These are phyloP conservation scores for Boletus vinaceobasis DNA, from an alignment of 768 basidiomycete species.

Conservation along the genomic window DNA sequence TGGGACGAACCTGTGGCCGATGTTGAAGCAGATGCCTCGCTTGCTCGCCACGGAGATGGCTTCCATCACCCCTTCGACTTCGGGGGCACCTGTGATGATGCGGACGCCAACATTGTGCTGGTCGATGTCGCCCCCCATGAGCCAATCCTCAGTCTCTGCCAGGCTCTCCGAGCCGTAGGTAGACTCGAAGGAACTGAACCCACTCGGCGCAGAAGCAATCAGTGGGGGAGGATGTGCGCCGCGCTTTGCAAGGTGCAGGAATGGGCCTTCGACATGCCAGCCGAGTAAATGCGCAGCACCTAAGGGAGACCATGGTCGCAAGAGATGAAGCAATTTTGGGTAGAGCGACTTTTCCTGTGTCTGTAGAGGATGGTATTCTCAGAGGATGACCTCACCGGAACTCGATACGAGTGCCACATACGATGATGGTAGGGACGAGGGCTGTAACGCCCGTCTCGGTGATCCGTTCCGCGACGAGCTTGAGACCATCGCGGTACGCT, in stretches of 20 bases:
- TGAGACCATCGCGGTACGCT: constrained; percentile 64
- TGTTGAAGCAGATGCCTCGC: constrained; percentile 74
- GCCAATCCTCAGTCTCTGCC: constrained; percentile 63
- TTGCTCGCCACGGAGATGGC: constrained; percentile 57
- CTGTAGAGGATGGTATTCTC: constrained; percentile 33
- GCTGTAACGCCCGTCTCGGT: constrained; percentile 87
- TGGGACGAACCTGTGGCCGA: constrained; percentile 73
- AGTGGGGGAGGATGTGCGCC: constrained; percentile 76
- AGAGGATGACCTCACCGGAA: background rate
- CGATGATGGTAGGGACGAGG: constrained; percentile 67
- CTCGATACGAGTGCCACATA: constrained; percentile 32
- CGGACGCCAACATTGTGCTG: constrained; percentile 53
- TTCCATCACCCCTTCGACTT: constrained; percentile 77
- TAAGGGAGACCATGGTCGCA: constrained; percentile 63
- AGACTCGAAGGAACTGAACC: constrained; percentile 65
- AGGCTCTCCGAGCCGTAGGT: constrained; percentile 71
- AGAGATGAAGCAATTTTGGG: constrained; percentile 62
- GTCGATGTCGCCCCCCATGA: constrained; percentile 39
- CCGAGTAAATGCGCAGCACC: constrained; percentile 74
- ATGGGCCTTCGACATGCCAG: constrained; percentile 91
- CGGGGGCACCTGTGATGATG: constrained; percentile 84
- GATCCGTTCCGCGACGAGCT: constrained; percentile 69
- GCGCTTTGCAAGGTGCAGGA: constrained; percentile 76
- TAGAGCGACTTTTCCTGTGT: constrained; percentile 77
- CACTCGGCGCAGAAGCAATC: constrained; percentile 59